Base-by-base conservation (phyloP, 1,284 basidiomycete species). In the Chalciporus sp. region DNA sequence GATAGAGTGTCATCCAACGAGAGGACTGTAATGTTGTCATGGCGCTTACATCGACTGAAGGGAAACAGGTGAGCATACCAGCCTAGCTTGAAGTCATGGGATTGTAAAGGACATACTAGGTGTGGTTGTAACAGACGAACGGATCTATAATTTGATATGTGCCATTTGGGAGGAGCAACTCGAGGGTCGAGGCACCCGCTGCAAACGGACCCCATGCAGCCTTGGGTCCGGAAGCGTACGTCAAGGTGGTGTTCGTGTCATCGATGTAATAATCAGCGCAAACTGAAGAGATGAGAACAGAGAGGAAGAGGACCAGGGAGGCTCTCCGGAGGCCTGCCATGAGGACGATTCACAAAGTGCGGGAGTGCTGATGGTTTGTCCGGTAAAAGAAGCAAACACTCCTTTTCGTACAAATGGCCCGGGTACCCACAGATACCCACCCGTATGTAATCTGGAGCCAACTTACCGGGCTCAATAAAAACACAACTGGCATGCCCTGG, bases 231-330 rank as follows among this genome's bases (percentile, higher is more conserved):
- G 61, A 61, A 29, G 59, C 45, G 33, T 64, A 66, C 2, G 46
- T 59, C 27, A 65, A 59, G 23, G 61, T 56, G 16, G 47, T 45
- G 42, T 64, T 64, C 9, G 63, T 66, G 42, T 66, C 63, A 46
- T 66, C 64, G 19, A 64, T 60, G 48, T 58, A 55, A 51, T 64
- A 64, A 41, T 66, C 59, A 9, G 57, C 63, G 39, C 42, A 54
- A 19, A 29, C 51, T 9, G 49, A 46, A 8, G 47, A 44, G 23
- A 55, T 12, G 3, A 61, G n/a, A 20, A 44, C 14, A 7, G 43
- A 46, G 41, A 54, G 27, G 3, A 49, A 20, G 4, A 52, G 17
- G 44, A 26, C n/a, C 14, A 52, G 17, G 14, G 29, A 19, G 5
- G 33, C 39, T 29, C 10, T 23, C 35, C 40, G 23, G n/a, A 42